Conservation (phyloP, 805 yeast species). For the Ogataea minuta region DNA sequence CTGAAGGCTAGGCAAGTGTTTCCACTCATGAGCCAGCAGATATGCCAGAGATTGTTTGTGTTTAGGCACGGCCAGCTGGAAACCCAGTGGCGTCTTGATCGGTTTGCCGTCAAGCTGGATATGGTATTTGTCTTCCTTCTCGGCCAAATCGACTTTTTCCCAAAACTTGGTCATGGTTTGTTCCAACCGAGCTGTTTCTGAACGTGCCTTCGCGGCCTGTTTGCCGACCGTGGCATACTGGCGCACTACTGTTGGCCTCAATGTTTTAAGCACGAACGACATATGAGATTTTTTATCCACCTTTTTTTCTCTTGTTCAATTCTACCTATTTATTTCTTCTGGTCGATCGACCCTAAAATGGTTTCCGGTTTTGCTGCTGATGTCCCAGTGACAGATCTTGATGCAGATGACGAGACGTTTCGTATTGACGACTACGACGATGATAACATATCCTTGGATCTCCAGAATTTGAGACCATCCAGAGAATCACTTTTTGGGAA, state of each 20-base stretch:
- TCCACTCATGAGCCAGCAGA: conserved; percentile 86
- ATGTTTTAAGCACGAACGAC: conserved; percentile 2
- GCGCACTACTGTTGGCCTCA: conserved; percentile 1
- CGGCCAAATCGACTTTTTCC: conserved; percentile 59
- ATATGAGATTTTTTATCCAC: neutral
- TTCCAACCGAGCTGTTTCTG: conserved; percentile 69
- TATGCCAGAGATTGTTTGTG: conserved; percentile 63
- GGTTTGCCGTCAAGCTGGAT: conserved; percentile 74
- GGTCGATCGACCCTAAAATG: conserved; percentile 5
- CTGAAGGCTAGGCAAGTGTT: conserved; percentile 58
- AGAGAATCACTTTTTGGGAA: conserved; percentile 8
- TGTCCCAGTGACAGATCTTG: conserved; percentile 55
- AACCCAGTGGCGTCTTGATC: conserved; percentile 81
- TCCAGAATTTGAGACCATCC: conserved; percentile 8
- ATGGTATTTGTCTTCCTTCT: conserved; percentile 39
- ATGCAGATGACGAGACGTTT: conserved; percentile 36
- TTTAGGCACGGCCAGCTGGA: conserved; percentile 61
- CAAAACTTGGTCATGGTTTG: conserved; percentile 75
- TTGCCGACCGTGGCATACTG: conserved; percentile 36
- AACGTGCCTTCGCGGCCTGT: conserved; percentile 37
- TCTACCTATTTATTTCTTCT: neutral
- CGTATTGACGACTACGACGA: conserved; percentile 25
- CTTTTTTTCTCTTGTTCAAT: conserved; percentile 1
- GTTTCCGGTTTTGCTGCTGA: conserved; percentile 37
- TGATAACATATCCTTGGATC: conserved; percentile 14